Percentiles rank a stretch among this genome's conserved stretches.
Evolutionary conservation across 1,284 basidiomycete genomes (phyloP).

Genomic region (Acaromyces ingoldii): DNA sequence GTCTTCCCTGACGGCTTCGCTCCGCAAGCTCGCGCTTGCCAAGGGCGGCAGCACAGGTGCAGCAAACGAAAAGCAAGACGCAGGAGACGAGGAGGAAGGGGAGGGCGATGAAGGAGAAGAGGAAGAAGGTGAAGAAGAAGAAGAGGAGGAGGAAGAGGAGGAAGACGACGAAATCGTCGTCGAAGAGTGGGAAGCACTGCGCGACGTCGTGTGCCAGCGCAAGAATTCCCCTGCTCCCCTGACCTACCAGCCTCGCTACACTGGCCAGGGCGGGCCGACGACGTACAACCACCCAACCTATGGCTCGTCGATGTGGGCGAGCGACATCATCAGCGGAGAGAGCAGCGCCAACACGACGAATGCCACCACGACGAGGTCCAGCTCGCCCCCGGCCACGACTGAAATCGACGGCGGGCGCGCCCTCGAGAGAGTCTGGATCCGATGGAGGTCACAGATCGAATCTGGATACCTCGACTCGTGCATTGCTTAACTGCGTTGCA

Average conservation of each 20-base stretch:
- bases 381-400: not conserved
- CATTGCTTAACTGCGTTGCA: too few species aligned
- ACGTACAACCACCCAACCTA: too few species aligned
- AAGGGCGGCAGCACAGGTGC: slow-evolving; percentile 11
- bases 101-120: not conserved
- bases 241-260: too few species aligned
- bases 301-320: too few species aligned
- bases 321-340: too few species aligned
- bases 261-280: too few species aligned
- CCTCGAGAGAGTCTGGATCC: slow-evolving; percentile 1
- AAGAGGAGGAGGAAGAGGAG: not conserved
- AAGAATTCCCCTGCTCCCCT: not conserved
- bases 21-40: not conserved
- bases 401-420: slow-evolving; percentile 1
- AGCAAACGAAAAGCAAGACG: not conserved
- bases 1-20: slow-evolving; percentile 1
- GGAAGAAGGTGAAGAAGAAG: not conserved
- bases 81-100: not conserved
- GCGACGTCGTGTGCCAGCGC: slow-evolving; percentile 28
- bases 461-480: not conserved
- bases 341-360: too few species aligned
- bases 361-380: too few species aligned
- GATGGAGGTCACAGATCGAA: not conserved
- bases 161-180: slow-evolving; percentile 18
- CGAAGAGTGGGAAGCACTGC: slow-evolving; percentile 43